Conservation (phyloP, 805 yeast genomes). For the Candida easanensis region DNA sequence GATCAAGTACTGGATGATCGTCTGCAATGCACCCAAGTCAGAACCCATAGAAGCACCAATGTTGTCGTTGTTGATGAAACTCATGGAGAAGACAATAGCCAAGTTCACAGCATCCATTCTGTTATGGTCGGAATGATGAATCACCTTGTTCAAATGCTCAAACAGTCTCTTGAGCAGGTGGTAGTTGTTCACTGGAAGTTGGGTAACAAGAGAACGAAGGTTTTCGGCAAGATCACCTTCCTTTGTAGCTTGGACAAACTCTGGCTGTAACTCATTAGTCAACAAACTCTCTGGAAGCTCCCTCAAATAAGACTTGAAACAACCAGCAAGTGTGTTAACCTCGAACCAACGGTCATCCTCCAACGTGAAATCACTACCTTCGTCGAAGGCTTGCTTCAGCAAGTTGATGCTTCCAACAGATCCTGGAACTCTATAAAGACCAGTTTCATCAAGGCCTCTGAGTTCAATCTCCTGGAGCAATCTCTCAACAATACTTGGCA, state of each 20-base stretch:
- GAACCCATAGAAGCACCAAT: slow-evolving; percentile 44
- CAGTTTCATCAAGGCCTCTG: slow-evolving; percentile 89
- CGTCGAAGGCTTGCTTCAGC: slow-evolving; percentile 52
- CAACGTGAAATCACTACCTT: slow-evolving; percentile 43
- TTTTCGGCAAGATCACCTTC: slow-evolving; percentile 32
- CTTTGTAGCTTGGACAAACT: slow-evolving; percentile 43
- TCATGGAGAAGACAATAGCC: slow-evolving; percentile 83
- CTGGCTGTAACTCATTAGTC: slow-evolving; percentile 61
- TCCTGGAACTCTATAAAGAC: slow-evolving; percentile 77
- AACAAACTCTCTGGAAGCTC: slow-evolving; percentile 85
- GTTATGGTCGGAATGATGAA: slow-evolving; percentile 63
- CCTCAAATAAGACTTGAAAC: slow-evolving; percentile 78
- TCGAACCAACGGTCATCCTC: slow-evolving; percentile 66
- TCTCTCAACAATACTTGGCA: slow-evolving; percentile 66
- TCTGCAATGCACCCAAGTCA: slow-evolving; percentile 52
- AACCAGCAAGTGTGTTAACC: slow-evolving; percentile 83
- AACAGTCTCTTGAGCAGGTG: slow-evolving; percentile 64
- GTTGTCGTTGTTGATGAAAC: slow-evolving; percentile 47
- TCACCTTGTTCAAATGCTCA: slow-evolving; percentile 67
- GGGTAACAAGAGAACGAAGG: slow-evolving; percentile 32
- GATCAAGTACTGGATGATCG: slow-evolving; percentile 48
- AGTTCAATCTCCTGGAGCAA: slow-evolving; percentile 74
- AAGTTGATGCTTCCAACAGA: slow-evolving; percentile 56
- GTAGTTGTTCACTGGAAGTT: slow-evolving; percentile 65
- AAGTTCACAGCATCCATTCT: slow-evolving; percentile 87